Base-by-base conservation (phyloP, 2,329 filamentous ascomycete genomes). In the Claviceps purpurea region DNA sequence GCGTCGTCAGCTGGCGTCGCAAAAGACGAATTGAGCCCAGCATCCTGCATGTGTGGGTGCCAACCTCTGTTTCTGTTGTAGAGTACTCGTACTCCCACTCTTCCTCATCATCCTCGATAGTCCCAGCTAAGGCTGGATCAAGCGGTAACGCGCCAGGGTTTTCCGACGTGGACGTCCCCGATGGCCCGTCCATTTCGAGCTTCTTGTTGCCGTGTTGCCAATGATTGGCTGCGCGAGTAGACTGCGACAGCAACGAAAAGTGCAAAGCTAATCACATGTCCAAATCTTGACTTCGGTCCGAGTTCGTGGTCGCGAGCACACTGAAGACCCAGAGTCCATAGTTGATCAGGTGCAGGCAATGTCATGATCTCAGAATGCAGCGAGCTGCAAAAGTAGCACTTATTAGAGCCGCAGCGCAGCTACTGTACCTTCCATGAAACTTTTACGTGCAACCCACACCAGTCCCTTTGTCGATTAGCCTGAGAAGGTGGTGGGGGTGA, bases 41-140 rank as follows among this genome's bases (percentile, higher is more conserved):
- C 26, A 37, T 34, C 24, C 16, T 20, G 4, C 6, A 20, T 26
- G 37, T 13, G 47, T 24, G 8, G 7, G 38, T 20, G 47, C 47
- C 16, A 20, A 78, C 80, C 70, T 84, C 81, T 14, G 73, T 81
- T 59, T 84, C 79, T 0, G 78, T 81, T 2, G 69, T 65, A 0
- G 81, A 84, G 60, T 84, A 84, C 57, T 84, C 81, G 57, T 83
- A 84, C 60, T 84, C 81, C 78, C 79, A 84, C 49, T 82, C 79
- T 48, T 83, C 77, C 54, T 81, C 70, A 5, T 73, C 74, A 30
- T 71, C 69, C 10, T 55, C 55, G 24, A 56, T 53, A 16, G 63
- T 52, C 40, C 63, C 57, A n/a, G 57, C 49, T 30, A 63, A 37
- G 14, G 61, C 49, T 46, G 64, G 59, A 37, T 68, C 61, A 30